Percentiles rank a stretch among this genome's conserved stretches.
Conservation (phyloP, 345 rosid genomes). For the Cardamine resedifolia region DNA sequence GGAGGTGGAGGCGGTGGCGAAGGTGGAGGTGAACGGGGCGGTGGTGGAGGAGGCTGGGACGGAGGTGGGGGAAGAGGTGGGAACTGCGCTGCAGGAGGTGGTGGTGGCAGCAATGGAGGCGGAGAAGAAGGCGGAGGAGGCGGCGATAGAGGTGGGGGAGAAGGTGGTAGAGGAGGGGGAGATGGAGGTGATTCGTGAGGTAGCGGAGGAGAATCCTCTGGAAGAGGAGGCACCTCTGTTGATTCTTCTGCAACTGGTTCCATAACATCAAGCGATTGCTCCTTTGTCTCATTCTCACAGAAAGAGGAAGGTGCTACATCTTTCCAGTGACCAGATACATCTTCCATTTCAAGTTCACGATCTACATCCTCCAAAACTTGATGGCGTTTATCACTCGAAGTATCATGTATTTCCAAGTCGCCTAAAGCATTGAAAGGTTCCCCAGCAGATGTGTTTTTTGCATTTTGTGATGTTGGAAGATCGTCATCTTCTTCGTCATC, state of each 20-base stretch:
- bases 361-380: constrained; percentile 85
- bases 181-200: constrained; percentile 67
- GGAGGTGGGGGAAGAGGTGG: constrained; percentile 62
- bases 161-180: constrained; percentile 69
- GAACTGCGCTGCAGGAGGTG: constrained; percentile 39
- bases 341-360: constrained; percentile 98
- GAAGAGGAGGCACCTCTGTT: constrained; percentile 39
- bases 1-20: constrained; percentile 36
- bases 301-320: constrained; percentile 48
- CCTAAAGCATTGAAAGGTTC: constrained; percentile 47
- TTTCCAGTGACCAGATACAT: constrained; percentile 69
- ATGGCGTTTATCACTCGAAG: constrained; percentile 67
- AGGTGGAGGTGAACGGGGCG: constrained; percentile 33
- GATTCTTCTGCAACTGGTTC: constrained; percentile 43
- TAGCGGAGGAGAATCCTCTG: constrained; percentile 62
- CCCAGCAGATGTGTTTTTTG: constrained; percentile 42
- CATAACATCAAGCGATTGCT: constrained; percentile 36
- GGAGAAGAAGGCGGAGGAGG: constrained; percentile 44
- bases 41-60: constrained; percentile 56
- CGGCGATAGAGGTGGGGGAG: constrained; percentile 55
- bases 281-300: constrained; percentile 46
- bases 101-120: constrained; percentile 52
- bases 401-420: constrained; percentile 46
- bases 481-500: constrained; percentile 71
- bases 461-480: constrained; percentile 43